phyloP scores from a whole-genome alignment of 2,329 filamentous ascomycete species.

The Ophiocordyceps sinensis region DNA sequence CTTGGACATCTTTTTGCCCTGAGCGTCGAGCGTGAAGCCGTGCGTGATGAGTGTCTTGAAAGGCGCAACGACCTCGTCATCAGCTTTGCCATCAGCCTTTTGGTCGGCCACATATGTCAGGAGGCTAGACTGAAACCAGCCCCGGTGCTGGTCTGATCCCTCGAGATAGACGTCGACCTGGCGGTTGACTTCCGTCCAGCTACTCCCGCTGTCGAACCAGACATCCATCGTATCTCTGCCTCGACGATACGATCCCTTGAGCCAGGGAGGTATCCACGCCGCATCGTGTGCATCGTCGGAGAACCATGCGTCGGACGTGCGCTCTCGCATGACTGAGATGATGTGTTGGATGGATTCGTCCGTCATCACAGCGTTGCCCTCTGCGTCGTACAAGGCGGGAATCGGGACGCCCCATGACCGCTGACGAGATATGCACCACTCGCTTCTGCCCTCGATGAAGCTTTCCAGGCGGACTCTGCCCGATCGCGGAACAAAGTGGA shows the following conservation, averaged over 20 bases:
- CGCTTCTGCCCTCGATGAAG: slow-evolving; percentile 75
- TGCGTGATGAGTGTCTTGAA: slow-evolving; percentile 89
- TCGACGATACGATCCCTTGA: slow-evolving; percentile 50
- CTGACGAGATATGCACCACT: slow-evolving; percentile 97
- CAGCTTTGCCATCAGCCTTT: slow-evolving; percentile 16
- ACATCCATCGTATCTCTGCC: slow-evolving; percentile 97
- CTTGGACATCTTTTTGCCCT: slow-evolving; percentile 98
- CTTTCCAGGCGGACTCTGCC: slow-evolving; percentile 65
- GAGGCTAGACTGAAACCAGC: slow-evolving; percentile 96
- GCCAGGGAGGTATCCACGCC: slow-evolving; percentile 57
- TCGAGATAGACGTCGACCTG: slow-evolving; percentile 83
- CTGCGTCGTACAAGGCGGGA: slow-evolving; percentile 67
- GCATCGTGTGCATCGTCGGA: slow-evolving; percentile 62
- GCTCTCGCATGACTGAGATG: slow-evolving; percentile 58
- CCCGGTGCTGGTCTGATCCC: slow-evolving; percentile 88
- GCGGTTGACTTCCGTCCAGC: slow-evolving; percentile 52
- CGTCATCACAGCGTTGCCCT: slow-evolving; percentile 64
- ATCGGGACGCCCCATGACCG: slow-evolving; percentile 95
- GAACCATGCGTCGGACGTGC: slow-evolving; percentile 91
- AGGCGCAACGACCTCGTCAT: slow-evolving; percentile 35
- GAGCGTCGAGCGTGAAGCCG: slow-evolving; percentile 79
- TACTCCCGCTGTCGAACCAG: slow-evolving; percentile 97
- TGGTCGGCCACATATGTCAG: slow-evolving; percentile 67
- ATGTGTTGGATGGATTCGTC: slow-evolving; percentile 72
- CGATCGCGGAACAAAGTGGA: slow-evolving; percentile 64